Conservation (phyloP, 306 rosid genomes). For the Betula pendula region DNA sequence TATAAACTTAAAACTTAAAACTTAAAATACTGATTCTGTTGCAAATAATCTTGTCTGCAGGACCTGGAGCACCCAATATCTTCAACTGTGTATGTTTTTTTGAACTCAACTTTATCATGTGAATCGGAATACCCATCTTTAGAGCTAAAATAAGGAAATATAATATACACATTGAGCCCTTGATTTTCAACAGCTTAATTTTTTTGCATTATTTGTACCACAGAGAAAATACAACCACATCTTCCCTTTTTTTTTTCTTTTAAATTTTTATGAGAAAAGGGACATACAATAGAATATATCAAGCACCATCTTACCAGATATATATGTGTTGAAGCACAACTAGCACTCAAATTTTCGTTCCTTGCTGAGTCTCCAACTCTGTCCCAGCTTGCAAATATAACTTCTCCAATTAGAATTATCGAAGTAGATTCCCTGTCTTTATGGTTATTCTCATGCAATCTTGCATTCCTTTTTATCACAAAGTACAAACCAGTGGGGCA, state of each 20-base stretch:
- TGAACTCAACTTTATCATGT: not conserved
- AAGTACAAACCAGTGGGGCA: not conserved
- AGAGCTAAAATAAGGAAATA: conserved; percentile 9
- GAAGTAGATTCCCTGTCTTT: not conserved
- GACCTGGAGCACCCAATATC: conserved; percentile 75
- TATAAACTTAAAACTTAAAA: not conserved
- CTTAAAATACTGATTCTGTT: conserved; percentile 26
- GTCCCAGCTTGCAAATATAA: not conserved
- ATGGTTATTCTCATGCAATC: not conserved
- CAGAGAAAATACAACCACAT: too few relatives aligned
- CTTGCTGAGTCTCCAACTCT: not conserved
- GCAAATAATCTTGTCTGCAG: conserved; percentile 49
- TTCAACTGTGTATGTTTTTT: conserved; percentile 73
- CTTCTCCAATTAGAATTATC: not conserved
- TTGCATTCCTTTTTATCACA: not conserved
- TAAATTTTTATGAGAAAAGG: too few relatives aligned
- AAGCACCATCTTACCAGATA: not conserved
- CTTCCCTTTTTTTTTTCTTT: too few relatives aligned
- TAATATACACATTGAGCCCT: not conserved
- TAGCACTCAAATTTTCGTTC: not conserved
- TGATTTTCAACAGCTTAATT: not conserved
- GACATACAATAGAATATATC: not conserved
- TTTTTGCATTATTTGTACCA: too few relatives aligned
- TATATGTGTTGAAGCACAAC: not conserved
- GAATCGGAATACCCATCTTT: not conserved